Conservation (phyloP, 1,284 basidiomycete species). For the Naganishia albida region DNA sequence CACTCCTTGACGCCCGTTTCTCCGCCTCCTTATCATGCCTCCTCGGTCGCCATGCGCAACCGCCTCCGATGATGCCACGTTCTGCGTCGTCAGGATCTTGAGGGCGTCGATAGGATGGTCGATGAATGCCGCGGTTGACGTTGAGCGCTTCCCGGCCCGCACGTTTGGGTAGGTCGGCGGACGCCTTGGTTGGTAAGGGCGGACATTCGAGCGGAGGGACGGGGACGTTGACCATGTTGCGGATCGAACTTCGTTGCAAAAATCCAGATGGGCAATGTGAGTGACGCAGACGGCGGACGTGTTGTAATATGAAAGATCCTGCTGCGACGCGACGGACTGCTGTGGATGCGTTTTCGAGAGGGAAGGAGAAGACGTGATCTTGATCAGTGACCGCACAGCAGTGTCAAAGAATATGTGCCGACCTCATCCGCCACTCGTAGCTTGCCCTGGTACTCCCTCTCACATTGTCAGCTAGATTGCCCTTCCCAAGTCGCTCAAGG, state of each 20-base stretch:
- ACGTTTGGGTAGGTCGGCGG: neutral
- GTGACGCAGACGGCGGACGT: neutral
- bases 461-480: too few relatives aligned
- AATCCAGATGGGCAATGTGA: neutral
- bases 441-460: too few relatives aligned
- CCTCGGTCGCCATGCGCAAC: slow-evolving; percentile 1
- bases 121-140: slow-evolving; percentile 9
- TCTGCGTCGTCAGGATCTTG: slow-evolving; percentile 11
- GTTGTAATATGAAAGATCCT: neutral
- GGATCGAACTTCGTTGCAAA: too few relatives aligned
- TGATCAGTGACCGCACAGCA: too few relatives aligned
- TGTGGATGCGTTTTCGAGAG: too few relatives aligned
- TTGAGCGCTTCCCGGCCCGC: slow-evolving; percentile 11
- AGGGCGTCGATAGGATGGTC: slow-evolving; percentile 2
- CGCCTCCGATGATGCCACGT: slow-evolving; percentile 20
- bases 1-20: neutral
- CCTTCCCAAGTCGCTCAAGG: too few relatives aligned
- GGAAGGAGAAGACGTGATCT: too few relatives aligned
- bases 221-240: neutral
- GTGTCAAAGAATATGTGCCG: too few relatives aligned
- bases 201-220: neutral
- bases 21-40: neutral
- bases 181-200: neutral
- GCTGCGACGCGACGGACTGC: too few relatives aligned
- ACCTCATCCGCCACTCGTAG: too few relatives aligned